phyloP scores from a whole-genome alignment of 139 green algal species.

The Raphidocelis subcapitata region DNA sequence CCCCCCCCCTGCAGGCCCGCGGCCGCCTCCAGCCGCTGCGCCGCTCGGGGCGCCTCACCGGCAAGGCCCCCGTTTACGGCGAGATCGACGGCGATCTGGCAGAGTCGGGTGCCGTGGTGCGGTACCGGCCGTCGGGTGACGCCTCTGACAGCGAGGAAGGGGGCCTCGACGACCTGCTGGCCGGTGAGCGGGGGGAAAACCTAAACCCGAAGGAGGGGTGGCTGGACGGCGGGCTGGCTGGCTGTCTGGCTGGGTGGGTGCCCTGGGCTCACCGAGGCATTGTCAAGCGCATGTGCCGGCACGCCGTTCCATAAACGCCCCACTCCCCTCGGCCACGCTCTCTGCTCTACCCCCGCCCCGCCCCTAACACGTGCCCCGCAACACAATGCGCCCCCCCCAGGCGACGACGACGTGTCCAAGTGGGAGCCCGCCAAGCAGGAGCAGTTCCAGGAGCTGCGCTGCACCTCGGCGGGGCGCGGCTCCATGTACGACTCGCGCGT shows the following conservation, averaged over 20 bases:
- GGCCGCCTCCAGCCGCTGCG: conserved; percentile 15
- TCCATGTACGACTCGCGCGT: conserved; percentile 63
- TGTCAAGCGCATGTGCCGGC: background rate
- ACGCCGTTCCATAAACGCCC: too few relatives aligned
- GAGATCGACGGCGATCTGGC: too few relatives aligned
- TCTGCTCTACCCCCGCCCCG: background rate
- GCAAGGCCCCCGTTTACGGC: too few relatives aligned
- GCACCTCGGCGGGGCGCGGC: conserved; percentile 44
- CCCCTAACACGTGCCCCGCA: background rate
- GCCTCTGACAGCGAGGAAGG: conserved; percentile 4
- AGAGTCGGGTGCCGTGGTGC: too few relatives aligned
- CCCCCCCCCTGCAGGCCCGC: background rate
- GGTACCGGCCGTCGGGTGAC: too few relatives aligned
- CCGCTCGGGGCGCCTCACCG: conserved; percentile 19
- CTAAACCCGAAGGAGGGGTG: background rate
- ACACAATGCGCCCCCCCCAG: background rate
- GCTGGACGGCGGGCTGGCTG: background rate
- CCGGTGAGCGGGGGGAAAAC: conserved; percentile 12
- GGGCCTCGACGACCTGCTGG: conserved; percentile 37
- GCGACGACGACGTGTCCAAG: conserved; percentile 8
- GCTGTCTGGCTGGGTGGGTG: background rate
- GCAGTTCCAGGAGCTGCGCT: conserved; percentile 39
- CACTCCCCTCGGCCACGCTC: too few relatives aligned
- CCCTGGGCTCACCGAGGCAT: background rate
- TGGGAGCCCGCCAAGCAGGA: conserved; percentile 22